A percentile compares a stretch with the other conserved stretches of the same genome.
phyloP scores from a whole-genome alignment of 1,284 basidiomycete species.

The Ganoderma resinaceum region DNA sequence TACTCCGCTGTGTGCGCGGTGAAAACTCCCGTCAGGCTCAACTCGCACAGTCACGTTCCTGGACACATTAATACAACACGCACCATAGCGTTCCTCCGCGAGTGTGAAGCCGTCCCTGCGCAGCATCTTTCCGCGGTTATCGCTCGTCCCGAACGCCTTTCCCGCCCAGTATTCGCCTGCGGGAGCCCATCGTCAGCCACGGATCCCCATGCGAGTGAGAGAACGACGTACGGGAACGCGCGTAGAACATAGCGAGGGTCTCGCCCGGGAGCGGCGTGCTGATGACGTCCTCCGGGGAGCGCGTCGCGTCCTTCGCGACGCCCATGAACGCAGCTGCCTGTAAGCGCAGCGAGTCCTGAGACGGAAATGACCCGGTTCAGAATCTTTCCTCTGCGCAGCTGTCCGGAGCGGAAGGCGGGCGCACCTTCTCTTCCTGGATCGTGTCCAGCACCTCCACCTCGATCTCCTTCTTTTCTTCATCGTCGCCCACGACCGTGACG shows the following conservation, averaged over 20 bases:
- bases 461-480: constrained; percentile 26
- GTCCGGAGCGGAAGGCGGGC: neutral
- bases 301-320: constrained; percentile 68
- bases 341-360: constrained; percentile 60
- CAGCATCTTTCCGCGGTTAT: constrained; percentile 82
- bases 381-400: neutral
- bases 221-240: constrained; percentile 68
- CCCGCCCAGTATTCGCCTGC: constrained; percentile 85
- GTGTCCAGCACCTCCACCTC: constrained; percentile 29
- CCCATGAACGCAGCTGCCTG: constrained; percentile 80
- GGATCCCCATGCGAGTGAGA: neutral
- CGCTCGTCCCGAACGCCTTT: constrained; percentile 67
- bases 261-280: constrained; percentile 92
- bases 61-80: neutral
- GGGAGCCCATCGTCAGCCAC: neutral
- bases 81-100: constrained; percentile 64
- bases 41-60: neutral
- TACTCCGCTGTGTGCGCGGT: constrained; percentile 57
- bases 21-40: neutral
- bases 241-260: constrained; percentile 86
- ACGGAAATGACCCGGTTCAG: neutral
- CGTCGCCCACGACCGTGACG: constrained; percentile 27
- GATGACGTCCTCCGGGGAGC: constrained; percentile 76
- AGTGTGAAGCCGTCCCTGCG: constrained; percentile 82
- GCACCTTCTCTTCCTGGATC: constrained; percentile 34